Evolutionary conservation across 2,329 filamentous ascomycete species (phyloP).

Genomic region (Paraphoma sp.): DNA sequence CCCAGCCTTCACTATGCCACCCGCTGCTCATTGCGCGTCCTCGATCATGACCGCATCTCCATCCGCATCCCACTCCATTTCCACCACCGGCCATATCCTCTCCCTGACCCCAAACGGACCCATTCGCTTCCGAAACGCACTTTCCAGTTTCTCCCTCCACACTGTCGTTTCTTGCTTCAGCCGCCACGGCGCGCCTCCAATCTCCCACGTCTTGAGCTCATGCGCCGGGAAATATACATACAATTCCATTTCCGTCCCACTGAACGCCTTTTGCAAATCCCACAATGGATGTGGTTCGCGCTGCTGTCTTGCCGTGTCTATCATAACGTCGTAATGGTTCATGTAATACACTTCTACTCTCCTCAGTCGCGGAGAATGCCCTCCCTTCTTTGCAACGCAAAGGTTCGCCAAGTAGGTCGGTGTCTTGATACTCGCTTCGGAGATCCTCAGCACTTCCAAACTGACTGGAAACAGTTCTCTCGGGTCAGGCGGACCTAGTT

Average conservation of each 20-base stretch:
- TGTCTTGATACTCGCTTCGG: constrained; percentile 9
- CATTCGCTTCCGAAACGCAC: background rate
- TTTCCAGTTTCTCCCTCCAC: background rate
- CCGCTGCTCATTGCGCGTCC: background rate
- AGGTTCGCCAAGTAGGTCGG: constrained; percentile 10
- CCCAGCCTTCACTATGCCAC: no score
- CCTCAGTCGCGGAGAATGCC: constrained; percentile 4
- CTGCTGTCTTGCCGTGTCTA: background rate
- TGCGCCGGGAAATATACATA: constrained; percentile 15
- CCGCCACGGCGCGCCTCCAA: constrained; percentile 14
- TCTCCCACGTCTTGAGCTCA: constrained; percentile 10
- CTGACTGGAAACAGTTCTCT: constrained; percentile 12
- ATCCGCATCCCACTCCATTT: background rate
- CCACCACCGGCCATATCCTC: background rate
- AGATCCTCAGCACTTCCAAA: constrained; percentile 20
- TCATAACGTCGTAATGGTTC: background rate
- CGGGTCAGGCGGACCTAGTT: constrained; percentile 1
- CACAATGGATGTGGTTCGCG: background rate
- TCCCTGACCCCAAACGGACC: background rate
- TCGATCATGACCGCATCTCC: background rate
- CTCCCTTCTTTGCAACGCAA: constrained; percentile 11
- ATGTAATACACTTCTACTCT: constrained; percentile 19
- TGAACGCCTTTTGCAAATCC: constrained; percentile 2
- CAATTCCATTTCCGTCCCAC: constrained; percentile 7
- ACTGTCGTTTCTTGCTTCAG: background rate